Evolutionary conservation across 176 grass and related monocot species (phyloP), one percentile per base, ranked within the genome.

Genomic region (Saccharum spontaneum): DNA sequence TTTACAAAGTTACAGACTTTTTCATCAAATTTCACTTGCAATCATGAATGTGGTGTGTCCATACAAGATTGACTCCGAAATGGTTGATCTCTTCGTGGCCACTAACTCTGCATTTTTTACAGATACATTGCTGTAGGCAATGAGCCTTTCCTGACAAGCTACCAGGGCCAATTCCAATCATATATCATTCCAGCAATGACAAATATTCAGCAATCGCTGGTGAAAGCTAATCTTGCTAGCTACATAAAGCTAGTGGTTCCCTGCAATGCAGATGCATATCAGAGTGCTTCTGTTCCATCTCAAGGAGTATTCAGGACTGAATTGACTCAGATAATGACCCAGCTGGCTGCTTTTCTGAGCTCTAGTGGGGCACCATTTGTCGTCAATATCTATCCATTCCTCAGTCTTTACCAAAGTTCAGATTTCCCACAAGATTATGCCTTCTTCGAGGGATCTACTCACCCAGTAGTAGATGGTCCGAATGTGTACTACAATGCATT

Each of bases 361-460:
- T 92, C 91, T 17, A 98, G 86, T 66, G 95, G 95, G 63, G 90
- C 95, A 39, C 95, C 95, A 6, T 98, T 98, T 26, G 11, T 98
- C 8, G 95, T 98, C 63, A 98, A 98, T 81, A 98, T 98, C 44
- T 98, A 98, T 48, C 95, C 95, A 1, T 98, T 98, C 69, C 92
- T 98, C 33, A 95, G 93, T 88, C 92, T 98, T 28, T 98, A 95
- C 57, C 95, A 98, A 79, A 98, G 61, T 72, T 84, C 95, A 0
- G 91, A 95, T 71, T 98, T 98, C 66, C 95, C 95, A 54, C 89
- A 98, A 90, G 95, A 98, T 84, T 98, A 98, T 87, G 95, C 95
- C 57, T 98, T 98, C 66, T 98, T 98, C 17, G 93, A 90, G 64
- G 95, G 95, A 64, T 95, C 95, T 67, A 93, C 93, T 81, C 95